These are phyloP conservation scores for Aegilops longissima DNA, from an alignment of 176 grass and related monocot genomes.

Conservation along the genomic window DNA sequence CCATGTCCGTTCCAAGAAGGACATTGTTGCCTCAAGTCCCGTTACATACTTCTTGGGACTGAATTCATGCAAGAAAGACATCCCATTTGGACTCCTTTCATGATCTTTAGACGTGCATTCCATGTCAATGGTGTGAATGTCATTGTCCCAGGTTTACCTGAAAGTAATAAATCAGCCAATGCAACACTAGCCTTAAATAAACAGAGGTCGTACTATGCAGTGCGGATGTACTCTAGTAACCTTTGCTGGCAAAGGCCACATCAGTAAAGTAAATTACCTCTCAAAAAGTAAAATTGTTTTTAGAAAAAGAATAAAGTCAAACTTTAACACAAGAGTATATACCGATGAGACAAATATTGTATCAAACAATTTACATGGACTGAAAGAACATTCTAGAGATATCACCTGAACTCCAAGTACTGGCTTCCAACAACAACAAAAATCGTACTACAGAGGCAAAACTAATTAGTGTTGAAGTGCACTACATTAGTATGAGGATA, in stretches of 20 bases:
- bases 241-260: background rate
- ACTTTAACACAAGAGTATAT: background rate
- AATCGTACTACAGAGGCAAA: background rate
- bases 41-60: slow-evolving; percentile 95
- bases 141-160: slow-evolving; percentile 64
- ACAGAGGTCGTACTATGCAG: background rate
- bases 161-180: slow-evolving; percentile 24
- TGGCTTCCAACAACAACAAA: background rate
- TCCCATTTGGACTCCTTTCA: slow-evolving; percentile 78
- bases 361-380: background rate
- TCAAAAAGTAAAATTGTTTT: background rate
- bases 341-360: background rate
- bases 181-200: background rate
- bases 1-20: slow-evolving; percentile 68
- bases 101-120: slow-evolving; percentile 68
- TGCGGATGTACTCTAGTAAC: background rate
- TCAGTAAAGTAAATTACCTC: background rate
- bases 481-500: slow-evolving; percentile 2
- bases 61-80: slow-evolving; percentile 86
- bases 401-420: background rate
- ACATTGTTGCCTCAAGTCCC: slow-evolving; percentile 93
- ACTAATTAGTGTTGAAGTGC: background rate
- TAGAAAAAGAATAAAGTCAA: slow-evolving; percentile 19
- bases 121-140: slow-evolving; percentile 62
- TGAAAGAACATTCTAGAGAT: background rate